A percentile compares a stretch with the other conserved stretches of the same genome.
These are phyloP conservation scores for Vitis hybrid DNA, from an alignment of 177 flowering plant species.

Conservation along the genomic window DNA sequence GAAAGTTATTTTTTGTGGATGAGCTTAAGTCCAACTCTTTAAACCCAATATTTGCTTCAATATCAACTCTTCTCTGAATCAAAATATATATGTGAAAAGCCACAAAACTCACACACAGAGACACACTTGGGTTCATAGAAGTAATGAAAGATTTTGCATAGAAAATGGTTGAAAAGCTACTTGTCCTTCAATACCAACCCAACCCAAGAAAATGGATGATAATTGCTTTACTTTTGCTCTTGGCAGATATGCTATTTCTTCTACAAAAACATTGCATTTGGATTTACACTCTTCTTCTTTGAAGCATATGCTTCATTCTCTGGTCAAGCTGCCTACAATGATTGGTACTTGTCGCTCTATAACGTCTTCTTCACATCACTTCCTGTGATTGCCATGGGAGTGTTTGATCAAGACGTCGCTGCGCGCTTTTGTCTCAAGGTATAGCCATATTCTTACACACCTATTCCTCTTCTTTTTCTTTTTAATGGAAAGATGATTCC, in stretches of 20 bases:
- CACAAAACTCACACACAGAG: too few relatives aligned
- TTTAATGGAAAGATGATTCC: background rate
- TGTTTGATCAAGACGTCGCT: constrained; percentile 69
- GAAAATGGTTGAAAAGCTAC: too few relatives aligned
- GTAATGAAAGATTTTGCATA: too few relatives aligned
- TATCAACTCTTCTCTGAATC: background rate
- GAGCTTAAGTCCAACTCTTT: too few relatives aligned
- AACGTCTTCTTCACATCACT: constrained; percentile 73
- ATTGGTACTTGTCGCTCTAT: constrained; percentile 61
- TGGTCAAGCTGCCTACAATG: constrained; percentile 58
- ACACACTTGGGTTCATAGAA: too few relatives aligned
- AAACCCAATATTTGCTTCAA: too few relatives aligned
- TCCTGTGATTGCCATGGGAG: constrained; percentile 67
- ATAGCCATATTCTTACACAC: background rate
- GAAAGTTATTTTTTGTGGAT: too few relatives aligned
- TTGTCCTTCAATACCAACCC: background rate
- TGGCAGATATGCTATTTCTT: constrained; percentile 74
- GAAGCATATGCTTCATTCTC: constrained; percentile 65
- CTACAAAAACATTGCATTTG: constrained; percentile 68
- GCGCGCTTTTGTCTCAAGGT: constrained; percentile 58
- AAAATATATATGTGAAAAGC: too few relatives aligned
- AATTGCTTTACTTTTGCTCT: constrained; percentile 1
- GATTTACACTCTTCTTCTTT: constrained; percentile 60
- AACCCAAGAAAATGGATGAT: background rate
- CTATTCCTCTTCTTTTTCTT: background rate